A percentile compares a stretch with the other conserved stretches of the same genome.
phyloP scores from a whole-genome alignment of 805 yeast genomes.

The Teunomyces kruisii region DNA sequence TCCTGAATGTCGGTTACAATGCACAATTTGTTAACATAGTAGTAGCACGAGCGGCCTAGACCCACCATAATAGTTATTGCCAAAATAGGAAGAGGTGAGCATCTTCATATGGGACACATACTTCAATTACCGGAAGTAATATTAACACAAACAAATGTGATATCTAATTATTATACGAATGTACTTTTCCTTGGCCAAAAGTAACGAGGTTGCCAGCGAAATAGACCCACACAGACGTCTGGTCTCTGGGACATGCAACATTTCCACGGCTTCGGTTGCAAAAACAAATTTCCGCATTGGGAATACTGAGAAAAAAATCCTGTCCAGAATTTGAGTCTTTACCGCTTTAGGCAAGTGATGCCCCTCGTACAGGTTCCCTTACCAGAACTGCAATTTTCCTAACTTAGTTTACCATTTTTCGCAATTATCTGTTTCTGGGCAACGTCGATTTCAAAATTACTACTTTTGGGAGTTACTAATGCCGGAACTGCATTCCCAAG shows the following conservation, averaged over 20 bases:
- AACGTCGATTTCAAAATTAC: slow-evolving; percentile 2
- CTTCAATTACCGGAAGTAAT: background rate
- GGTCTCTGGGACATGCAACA: no score
- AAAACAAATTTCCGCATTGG: slow-evolving; percentile 4
- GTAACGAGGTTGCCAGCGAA: no score
- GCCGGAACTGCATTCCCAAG: background rate
- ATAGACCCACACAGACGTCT: no score
- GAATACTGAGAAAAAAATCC: background rate
- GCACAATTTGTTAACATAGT: no score
- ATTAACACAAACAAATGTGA: background rate
- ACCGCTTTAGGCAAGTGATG: slow-evolving; percentile 1
- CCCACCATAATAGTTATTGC: background rate
- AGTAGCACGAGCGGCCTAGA: background rate
- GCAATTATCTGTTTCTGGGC: slow-evolving; percentile 4
- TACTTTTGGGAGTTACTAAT: background rate
- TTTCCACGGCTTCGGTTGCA: background rate
- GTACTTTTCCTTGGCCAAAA: no score
- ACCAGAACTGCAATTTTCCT: background rate
- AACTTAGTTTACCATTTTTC: slow-evolving; percentile 1
- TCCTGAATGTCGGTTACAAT: no score
- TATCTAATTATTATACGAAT: no score
- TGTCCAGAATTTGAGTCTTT: background rate
- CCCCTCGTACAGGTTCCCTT: background rate
- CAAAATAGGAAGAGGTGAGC: background rate
- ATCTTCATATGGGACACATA: background rate